Conservation (phyloP, 2,329 filamentous ascomycete genomes). For the Paraconiothyrium brasiliense region DNA sequence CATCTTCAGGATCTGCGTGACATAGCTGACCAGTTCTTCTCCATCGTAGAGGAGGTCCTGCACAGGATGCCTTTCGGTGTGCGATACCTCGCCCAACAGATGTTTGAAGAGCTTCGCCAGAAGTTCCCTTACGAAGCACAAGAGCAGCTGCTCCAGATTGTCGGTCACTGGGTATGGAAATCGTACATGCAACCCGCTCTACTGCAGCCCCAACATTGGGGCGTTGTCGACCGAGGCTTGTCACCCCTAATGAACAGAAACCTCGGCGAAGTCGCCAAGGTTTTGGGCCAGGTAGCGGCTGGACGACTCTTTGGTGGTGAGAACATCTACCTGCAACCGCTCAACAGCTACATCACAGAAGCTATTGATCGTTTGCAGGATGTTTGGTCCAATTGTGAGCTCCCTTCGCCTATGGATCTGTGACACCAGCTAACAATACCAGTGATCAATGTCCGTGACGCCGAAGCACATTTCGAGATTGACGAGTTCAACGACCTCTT, state of each 20-base stretch:
- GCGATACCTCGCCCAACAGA: constrained; percentile 86
- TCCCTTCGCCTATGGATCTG: background rate
- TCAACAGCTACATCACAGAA: constrained; percentile 90
- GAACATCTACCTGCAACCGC: constrained; percentile 92
- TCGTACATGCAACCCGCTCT: constrained; percentile 92
- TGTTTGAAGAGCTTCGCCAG: constrained; percentile 78
- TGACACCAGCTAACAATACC: constrained; percentile 44
- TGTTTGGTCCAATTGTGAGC: constrained; percentile 73
- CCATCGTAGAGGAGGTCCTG: constrained; percentile 80
- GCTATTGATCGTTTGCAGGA: constrained; percentile 81
- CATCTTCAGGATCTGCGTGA: constrained; percentile 93
- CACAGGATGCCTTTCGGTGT: constrained; percentile 93
- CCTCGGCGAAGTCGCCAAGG: constrained; percentile 87
- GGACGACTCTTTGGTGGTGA: constrained; percentile 91
- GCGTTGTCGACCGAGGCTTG: constrained; percentile 87
- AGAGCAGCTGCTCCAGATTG: constrained; percentile 80
- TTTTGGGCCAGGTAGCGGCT: constrained; percentile 87
- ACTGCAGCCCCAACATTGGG: constrained; percentile 88
- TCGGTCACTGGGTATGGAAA: constrained; percentile 92
- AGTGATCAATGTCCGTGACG: constrained; percentile 85
- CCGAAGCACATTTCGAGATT: constrained; percentile 94
- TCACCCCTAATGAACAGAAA: constrained; percentile 95
- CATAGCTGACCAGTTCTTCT: constrained; percentile 90
- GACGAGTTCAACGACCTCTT: constrained; percentile 99
- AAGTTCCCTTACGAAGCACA: constrained; percentile 84